phyloP scores from a whole-genome alignment of 2,329 filamentous ascomycete species.

The Botrytis pseudocinerea region DNA sequence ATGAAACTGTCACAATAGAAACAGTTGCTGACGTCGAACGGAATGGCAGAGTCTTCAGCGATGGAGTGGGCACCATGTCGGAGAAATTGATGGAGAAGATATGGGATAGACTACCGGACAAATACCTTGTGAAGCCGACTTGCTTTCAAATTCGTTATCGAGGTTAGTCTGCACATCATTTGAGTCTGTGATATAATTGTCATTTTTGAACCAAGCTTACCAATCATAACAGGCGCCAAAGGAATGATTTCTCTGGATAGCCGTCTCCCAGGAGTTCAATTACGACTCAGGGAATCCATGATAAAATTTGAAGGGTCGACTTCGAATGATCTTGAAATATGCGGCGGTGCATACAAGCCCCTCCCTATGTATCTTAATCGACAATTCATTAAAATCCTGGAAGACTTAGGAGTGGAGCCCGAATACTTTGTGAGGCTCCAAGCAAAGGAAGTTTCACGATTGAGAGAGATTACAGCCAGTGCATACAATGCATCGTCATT shows the following conservation, averaged over 20 bases:
- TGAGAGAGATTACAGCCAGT: slow-evolving; percentile 60
- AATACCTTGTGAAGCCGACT: slow-evolving; percentile 53
- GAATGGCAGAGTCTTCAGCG: slow-evolving; percentile 67
- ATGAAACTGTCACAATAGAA: slow-evolving; percentile 35
- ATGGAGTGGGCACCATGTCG: slow-evolving; percentile 78
- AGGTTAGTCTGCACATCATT: slow-evolving; percentile 44
- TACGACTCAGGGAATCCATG: slow-evolving; percentile 74
- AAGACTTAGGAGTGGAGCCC: slow-evolving; percentile 66
- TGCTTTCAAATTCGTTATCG: slow-evolving; percentile 74
- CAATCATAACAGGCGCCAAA: slow-evolving; percentile 57
- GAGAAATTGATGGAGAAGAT: slow-evolving; percentile 58
- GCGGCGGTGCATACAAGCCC: slow-evolving; percentile 65
- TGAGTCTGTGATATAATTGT: neutral
- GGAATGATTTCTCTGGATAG: slow-evolving; percentile 75
- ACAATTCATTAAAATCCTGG: slow-evolving; percentile 81
- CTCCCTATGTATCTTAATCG: slow-evolving; percentile 73
- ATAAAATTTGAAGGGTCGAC: slow-evolving; percentile 67
- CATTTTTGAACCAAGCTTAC: neutral
- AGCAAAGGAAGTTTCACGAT: slow-evolving; percentile 56
- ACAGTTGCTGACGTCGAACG: slow-evolving; percentile 54
- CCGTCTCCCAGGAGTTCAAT: slow-evolving; percentile 54
- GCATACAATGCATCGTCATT: slow-evolving; percentile 65
- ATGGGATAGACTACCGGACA: slow-evolving; percentile 54
- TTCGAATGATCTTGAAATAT: slow-evolving; percentile 65
- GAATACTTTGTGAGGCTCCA: slow-evolving; percentile 67